Evolutionary conservation across 305 asterid species (phyloP).

Genomic region (Solanum hybrid): DNA sequence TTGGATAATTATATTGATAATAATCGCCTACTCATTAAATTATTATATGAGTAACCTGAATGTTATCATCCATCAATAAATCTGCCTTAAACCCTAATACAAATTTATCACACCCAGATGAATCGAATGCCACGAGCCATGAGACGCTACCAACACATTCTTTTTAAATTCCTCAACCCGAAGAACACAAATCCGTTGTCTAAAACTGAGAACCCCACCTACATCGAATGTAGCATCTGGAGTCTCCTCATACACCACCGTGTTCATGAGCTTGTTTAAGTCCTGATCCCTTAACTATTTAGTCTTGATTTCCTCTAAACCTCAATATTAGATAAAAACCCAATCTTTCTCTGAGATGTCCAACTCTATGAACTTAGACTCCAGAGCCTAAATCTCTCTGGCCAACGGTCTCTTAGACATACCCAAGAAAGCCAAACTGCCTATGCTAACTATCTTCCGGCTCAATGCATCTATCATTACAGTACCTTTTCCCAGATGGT

Average conservation of each 20-base stretch:
- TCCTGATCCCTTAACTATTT: not conserved
- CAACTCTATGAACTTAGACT: not conserved
- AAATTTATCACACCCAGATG: not conserved
- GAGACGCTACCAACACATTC: not conserved
- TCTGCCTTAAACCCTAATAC: not conserved
- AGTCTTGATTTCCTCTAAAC: not conserved
- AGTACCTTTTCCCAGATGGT: not conserved
- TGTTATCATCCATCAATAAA: not conserved
- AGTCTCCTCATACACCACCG: not conserved
- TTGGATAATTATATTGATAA: not conserved
- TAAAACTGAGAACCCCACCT: not conserved
- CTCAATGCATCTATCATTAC: not conserved
- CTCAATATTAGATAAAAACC: not conserved
- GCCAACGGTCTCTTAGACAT: not conserved
- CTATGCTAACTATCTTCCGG: not conserved
- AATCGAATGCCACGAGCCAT: not conserved
- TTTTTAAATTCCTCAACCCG: not conserved
- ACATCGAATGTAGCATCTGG: not conserved
- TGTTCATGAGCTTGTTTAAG: not conserved
- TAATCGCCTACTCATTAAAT: not conserved
- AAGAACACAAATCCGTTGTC: not conserved
- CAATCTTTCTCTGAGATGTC: not conserved
- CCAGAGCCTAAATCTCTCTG: not conserved
- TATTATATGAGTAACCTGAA: not conserved
- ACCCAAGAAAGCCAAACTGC: not conserved